Evolutionary conservation across 305 asterid species (phyloP).

Genomic region (Caryopteris hybrid): DNA sequence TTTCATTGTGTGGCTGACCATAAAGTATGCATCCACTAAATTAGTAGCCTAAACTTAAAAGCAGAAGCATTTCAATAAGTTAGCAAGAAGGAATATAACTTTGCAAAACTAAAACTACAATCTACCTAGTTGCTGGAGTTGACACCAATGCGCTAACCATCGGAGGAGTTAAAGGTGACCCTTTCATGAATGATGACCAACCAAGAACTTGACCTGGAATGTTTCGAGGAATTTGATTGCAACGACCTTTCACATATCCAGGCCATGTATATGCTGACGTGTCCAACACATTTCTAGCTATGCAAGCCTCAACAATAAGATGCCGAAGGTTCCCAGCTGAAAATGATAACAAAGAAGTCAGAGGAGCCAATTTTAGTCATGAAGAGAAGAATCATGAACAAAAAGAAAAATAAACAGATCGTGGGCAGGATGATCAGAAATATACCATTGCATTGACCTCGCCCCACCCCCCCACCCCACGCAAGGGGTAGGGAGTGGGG

Average conservation of each 20-base stretch:
- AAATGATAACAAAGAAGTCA: conserved; percentile 27
- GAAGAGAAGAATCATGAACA: not conserved
- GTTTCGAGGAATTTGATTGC: conserved; percentile 76
- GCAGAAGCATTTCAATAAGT: not conserved
- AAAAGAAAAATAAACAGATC: not conserved
- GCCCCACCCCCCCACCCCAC: not conserved
- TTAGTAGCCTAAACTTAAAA: conserved; percentile 3
- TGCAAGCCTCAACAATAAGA: conserved; percentile 93
- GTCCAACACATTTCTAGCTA: conserved; percentile 89
- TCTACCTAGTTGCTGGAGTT: conserved; percentile 96
- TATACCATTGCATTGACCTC: not conserved
- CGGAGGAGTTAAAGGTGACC: conserved; percentile 75
- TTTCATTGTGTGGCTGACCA: conserved; percentile 13
- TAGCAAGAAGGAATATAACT: conserved; percentile 12
- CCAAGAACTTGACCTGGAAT: conserved; percentile 70
- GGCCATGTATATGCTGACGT: conserved; percentile 95
- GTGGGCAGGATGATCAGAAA: not conserved
- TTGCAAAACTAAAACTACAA: conserved; percentile 16
- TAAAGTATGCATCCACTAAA: not conserved
- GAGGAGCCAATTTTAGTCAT: conserved; percentile 8
- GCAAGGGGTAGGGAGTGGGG: no score
- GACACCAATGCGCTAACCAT: conserved; percentile 70
- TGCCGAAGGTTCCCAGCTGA: conserved; percentile 94
- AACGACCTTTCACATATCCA: conserved; percentile 85
- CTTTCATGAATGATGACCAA: conserved; percentile 88